Base-by-base conservation (phyloP, 768 basidiomycete species). In the Phaeotremella skinneri region DNA sequence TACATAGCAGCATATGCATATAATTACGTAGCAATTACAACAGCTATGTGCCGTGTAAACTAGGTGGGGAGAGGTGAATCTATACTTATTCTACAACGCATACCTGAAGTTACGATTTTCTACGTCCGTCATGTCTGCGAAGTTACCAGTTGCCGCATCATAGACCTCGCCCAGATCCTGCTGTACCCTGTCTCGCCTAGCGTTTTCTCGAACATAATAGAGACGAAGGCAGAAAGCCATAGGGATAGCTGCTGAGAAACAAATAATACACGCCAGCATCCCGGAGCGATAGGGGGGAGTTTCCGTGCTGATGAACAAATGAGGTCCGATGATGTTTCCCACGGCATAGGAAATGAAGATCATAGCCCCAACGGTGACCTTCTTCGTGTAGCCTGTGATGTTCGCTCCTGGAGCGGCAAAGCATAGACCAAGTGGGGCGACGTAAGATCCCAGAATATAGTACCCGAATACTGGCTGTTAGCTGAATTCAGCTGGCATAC, bases 351-450 rank as follows among this genome's bases (percentile, higher is more conserved):
- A 61, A 30, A 70, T 50, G 55, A 64, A 70, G 34, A 70, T 48
- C 63, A 64, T 63, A 29, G 55, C 64, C 2, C 63, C 62, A 31
- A 67, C 49, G 1, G 65, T 61, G 42, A 66, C 58, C 34, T 62
- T 51, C 50, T 70, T 70, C 30, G 68, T 70, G 53, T 66, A 66
- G 9, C 68, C 65, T 0, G 63, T 56, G 1, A 63, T 56, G 42
- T 70, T 70, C 34, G 65, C 65, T 16, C 65, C 63, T 2, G 68
- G 68, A 26, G 66, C 60, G 13, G 65, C 66, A 45, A 70, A 65
- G 5, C 60, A 66, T 13, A 67, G 56, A 23, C 63, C 68, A 14
- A 67, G 55, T 17, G 65, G 55, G 7, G 65, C 63, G 26, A 70
- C 65, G 54, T 64, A 70, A 2, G 62, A 63, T 1, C 65, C 63